Conservation (phyloP, 2,329 filamentous ascomycete genomes). For the Phaeomoniella chlamydospora region DNA sequence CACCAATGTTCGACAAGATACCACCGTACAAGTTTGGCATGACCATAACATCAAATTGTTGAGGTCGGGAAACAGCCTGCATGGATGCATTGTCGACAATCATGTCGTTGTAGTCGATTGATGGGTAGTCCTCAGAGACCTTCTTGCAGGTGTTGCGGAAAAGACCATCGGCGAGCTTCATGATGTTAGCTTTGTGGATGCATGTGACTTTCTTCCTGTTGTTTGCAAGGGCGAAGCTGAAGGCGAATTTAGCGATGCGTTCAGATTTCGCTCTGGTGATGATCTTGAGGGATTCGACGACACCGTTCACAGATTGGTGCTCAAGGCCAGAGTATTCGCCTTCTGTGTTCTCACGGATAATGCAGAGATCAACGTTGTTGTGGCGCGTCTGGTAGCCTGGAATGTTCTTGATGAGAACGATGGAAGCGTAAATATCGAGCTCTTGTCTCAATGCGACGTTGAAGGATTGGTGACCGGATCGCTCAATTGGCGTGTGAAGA, state of each 20-base stretch:
- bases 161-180: slow-evolving; percentile 97
- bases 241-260: slow-evolving; percentile 97
- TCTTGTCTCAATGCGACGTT: slow-evolving; percentile 98
- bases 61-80: slow-evolving; percentile 91
- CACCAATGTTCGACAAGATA: slow-evolving; percentile 97
- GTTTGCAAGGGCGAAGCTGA: slow-evolving; percentile 95
- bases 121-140: slow-evolving; percentile 88
- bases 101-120: slow-evolving; percentile 95
- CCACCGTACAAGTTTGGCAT: slow-evolving; percentile 99
- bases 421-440: slow-evolving; percentile 97
- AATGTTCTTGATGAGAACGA: slow-evolving; percentile 98
- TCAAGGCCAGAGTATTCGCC: slow-evolving; percentile 98
- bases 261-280: slow-evolving; percentile 98
- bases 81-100: slow-evolving; percentile 99
- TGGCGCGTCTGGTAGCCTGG: slow-evolving; percentile 96
- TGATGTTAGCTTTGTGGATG: slow-evolving; percentile 99
- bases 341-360: slow-evolving; percentile 99
- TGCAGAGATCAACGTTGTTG: slow-evolving; percentile 93
- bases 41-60: slow-evolving; percentile 99
- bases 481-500: slow-evolving; percentile 90
- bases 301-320: slow-evolving; percentile 91
- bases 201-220: slow-evolving; percentile 98
- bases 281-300: slow-evolving; percentile 99
- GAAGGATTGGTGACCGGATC: slow-evolving; percentile 97
- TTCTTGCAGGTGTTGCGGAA: slow-evolving; percentile 97